Evolutionary conservation across 1,284 basidiomycete species (phyloP).

Genomic region (Puccinia coronata): DNA sequence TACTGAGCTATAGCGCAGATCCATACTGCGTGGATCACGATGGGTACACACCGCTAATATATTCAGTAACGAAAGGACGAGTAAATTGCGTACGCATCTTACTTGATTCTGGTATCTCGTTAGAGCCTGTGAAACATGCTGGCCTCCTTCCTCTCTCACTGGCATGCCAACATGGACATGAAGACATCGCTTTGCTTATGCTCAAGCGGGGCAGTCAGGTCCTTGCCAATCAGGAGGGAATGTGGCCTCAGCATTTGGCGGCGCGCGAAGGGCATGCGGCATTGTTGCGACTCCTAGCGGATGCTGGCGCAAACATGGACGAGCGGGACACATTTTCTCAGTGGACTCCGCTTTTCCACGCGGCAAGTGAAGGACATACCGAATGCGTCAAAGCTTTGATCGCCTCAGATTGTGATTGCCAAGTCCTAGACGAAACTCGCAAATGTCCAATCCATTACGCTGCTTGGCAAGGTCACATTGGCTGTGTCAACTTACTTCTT

Average conservation of each 20-base stretch:
- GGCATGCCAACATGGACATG: slow-evolving; percentile 84
- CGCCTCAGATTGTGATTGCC: slow-evolving; percentile 73
- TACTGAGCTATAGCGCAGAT: slow-evolving; percentile 71
- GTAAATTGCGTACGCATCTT: slow-evolving; percentile 77
- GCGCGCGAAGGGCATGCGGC: slow-evolving; percentile 89
- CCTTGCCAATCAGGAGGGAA: slow-evolving; percentile 85
- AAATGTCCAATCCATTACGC: slow-evolving; percentile 90
- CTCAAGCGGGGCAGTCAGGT: slow-evolving; percentile 76
- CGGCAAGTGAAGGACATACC: slow-evolving; percentile 81
- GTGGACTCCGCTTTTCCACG: slow-evolving; percentile 97
- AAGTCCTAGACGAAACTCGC: slow-evolving; percentile 78
- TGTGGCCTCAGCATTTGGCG: slow-evolving; percentile 96
- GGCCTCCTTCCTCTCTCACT: slow-evolving; percentile 86
- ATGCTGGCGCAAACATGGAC: slow-evolving; percentile 61
- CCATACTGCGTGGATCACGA: slow-evolving; percentile 81
- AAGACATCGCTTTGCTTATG: slow-evolving; percentile 77
- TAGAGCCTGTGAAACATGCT: slow-evolving; percentile 57
- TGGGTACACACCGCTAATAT: slow-evolving; percentile 88
- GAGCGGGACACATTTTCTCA: slow-evolving; percentile 69
- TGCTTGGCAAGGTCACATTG: slow-evolving; percentile 92
- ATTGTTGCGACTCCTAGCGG: slow-evolving; percentile 77
- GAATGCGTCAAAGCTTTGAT: slow-evolving; percentile 77
- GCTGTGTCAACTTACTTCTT: slow-evolving; percentile 74
- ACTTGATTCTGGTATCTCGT: slow-evolving; percentile 67
- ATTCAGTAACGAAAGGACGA: slow-evolving; percentile 84